Base-by-base conservation (phyloP, 441 rosid species). In the Populus hybrid region DNA sequence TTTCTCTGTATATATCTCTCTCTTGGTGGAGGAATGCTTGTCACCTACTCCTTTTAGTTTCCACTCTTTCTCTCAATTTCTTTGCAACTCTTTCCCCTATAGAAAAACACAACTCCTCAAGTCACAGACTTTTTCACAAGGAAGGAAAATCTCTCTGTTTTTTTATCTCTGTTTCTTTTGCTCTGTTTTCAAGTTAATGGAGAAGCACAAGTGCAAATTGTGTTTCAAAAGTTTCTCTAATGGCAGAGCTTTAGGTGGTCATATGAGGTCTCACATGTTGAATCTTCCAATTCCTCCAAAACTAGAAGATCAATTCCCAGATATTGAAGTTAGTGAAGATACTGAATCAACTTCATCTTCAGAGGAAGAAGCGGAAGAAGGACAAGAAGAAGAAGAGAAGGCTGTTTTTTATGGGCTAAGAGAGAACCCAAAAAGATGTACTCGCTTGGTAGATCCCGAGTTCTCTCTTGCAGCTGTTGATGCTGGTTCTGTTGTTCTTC, bases 161-260 rank as follows among this genome's bases (percentile, higher is more conserved):
- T 29, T 29, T 29, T 29, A 29, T 29, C 3, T 29, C 24, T 50
- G 38, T 77, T 63, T 73, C 61, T 40, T 50, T 59, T 56, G n/a
- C 71, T 80, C 70, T 78, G 42, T 75, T 84, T 73, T 72, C 69
- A 67, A 69, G 36, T 70, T 71, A 61, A 93, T 90, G 98, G 96
- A 93, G 86, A 89, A 80, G 69, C 88, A 92, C 80, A 89, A 74
- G 84, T 93, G 97, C 74, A 89, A 81, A 79, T 77, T 93, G 8
- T 95, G 99, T 77, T 84, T 81, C 36, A 93, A 87, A 86, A 84
- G 78, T 72, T 95, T 93, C 79, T 76, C 76, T 38, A 89, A 91
- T 82, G 98, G 93, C 73, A 91, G 93, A 74, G 91, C 98, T 76
- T 83, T 93, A 50, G 94, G 94, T 11, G 94, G 96, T 33, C 98